phyloP scores from a whole-genome alignment of 345 rosid species.

The Firmiana major region DNA sequence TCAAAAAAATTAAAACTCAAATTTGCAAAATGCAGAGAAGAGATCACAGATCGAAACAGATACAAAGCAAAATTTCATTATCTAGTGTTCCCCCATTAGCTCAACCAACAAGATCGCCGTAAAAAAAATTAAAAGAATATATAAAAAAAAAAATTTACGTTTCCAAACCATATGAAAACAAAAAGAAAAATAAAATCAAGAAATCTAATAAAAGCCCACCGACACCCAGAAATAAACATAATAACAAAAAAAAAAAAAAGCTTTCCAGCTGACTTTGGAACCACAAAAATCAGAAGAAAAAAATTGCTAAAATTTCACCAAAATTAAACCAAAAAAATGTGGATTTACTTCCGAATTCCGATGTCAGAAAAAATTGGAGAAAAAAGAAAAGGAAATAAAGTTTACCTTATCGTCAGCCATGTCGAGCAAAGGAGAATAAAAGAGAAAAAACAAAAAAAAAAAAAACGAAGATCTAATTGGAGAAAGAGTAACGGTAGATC shows the following conservation, averaged over 20 bases:
- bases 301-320: not conserved
- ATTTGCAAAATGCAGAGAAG: not conserved
- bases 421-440: constrained; percentile 16
- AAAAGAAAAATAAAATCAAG: not conserved
- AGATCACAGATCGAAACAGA: constrained; percentile 22
- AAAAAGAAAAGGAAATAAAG: not conserved
- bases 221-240: not conserved
- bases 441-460: not conserved
- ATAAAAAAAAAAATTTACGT: too few species aligned
- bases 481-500: constrained; percentile 30
- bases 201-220: not conserved
- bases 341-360: not conserved
- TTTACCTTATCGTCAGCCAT: constrained; percentile 81
- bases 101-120: constrained; percentile 6
- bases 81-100: not conserved
- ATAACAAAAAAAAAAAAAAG: not conserved
- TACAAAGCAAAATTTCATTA: not conserved
- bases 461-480: constrained; percentile 22
- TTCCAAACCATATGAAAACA: not conserved
- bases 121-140: not conserved
- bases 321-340: not conserved
- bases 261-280: not conserved
- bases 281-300: not conserved
- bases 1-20: not conserved
- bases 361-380: not conserved